These are phyloP conservation scores for Aquilaria yunnanensis DNA, from an alignment of 345 rosid genomes.

Conservation along the genomic window DNA sequence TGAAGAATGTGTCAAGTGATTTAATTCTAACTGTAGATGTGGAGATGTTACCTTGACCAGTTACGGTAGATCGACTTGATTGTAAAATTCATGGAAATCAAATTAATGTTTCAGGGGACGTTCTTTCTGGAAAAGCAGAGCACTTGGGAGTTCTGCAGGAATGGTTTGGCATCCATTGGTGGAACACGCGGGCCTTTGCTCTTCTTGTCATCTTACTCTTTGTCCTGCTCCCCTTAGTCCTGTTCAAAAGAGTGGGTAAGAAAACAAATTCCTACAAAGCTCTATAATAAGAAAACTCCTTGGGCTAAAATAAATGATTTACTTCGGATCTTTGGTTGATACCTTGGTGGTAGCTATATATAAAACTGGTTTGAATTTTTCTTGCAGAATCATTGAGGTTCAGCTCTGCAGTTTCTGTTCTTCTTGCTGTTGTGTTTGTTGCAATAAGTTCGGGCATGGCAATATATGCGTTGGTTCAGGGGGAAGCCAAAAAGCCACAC, in stretches of 20 bases:
- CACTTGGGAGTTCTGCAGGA: conserved; percentile 79
- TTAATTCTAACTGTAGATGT: no score
- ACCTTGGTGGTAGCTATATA: no score
- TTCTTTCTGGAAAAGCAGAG: conserved; percentile 54
- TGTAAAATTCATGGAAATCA: no score
- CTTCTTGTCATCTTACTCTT: conserved; percentile 46
- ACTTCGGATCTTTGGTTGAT: no score
- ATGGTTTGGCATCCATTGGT: conserved; percentile 90
- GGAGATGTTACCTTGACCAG: no score
- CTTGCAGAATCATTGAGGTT: conserved; percentile 51
- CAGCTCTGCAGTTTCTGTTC: conserved; percentile 59
- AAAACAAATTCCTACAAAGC: background rate
- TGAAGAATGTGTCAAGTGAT: no score
- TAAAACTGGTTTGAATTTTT: conserved; percentile 17
- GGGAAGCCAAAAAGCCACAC: conserved; percentile 57
- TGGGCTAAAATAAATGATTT: no score
- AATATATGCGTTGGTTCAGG: conserved; percentile 48
- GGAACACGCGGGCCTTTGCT: conserved; percentile 66
- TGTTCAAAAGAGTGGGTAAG: conserved; percentile 58
- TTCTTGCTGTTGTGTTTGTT: conserved; percentile 71
- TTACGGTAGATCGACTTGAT: no score
- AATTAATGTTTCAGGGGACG: conserved; percentile 51
- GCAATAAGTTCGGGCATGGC: conserved; percentile 63
- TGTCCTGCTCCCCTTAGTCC: conserved; percentile 62
- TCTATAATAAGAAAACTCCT: no score